phyloP scores from a whole-genome alignment of 1,139 yeast genomes.

The Insectozyma bohioensis region DNA sequence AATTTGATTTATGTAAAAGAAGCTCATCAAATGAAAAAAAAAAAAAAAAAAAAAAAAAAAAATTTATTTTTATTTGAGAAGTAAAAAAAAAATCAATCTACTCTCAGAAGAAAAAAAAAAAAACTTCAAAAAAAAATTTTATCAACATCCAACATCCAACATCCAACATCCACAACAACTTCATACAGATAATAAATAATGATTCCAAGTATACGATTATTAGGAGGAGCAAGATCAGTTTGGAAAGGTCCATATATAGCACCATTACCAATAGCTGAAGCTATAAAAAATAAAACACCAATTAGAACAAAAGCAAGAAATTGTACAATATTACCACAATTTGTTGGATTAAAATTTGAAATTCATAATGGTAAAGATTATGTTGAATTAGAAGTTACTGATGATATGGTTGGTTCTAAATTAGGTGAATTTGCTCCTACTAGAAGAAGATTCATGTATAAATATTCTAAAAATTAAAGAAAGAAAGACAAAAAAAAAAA shows the following conservation, averaged over 20 bases:
- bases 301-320: slow-evolving; percentile 93
- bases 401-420: slow-evolving; percentile 97
- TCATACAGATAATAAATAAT: no score
- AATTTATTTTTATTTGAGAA: no score
- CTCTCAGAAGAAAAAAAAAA: slow-evolving; percentile 1
- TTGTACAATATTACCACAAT: slow-evolving; percentile 92
- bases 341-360: slow-evolving; percentile 91
- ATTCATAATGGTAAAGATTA: slow-evolving; percentile 96
- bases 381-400: slow-evolving; percentile 82
- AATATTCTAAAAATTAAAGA: slow-evolving; percentile 60
- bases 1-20: no score
- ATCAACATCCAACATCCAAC: slow-evolving; percentile 3
- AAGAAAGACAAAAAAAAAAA: no score
- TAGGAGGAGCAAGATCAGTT: slow-evolving; percentile 68
- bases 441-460: slow-evolving; percentile 80
- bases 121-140: neutral
- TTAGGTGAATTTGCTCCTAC: slow-evolving; percentile 96
- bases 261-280: slow-evolving; percentile 87
- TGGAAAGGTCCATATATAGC: slow-evolving; percentile 97
- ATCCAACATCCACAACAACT: slow-evolving; percentile 9
- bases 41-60: slow-evolving; percentile 1
- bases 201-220: slow-evolving; percentile 56
- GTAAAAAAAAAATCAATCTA: slow-evolving; percentile 5
- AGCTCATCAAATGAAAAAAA: slow-evolving; percentile 5
- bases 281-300: slow-evolving; percentile 76